Base-by-base conservation (phyloP, 2,329 filamentous ascomycete genomes). In the Diaporthe aspalathi region DNA sequence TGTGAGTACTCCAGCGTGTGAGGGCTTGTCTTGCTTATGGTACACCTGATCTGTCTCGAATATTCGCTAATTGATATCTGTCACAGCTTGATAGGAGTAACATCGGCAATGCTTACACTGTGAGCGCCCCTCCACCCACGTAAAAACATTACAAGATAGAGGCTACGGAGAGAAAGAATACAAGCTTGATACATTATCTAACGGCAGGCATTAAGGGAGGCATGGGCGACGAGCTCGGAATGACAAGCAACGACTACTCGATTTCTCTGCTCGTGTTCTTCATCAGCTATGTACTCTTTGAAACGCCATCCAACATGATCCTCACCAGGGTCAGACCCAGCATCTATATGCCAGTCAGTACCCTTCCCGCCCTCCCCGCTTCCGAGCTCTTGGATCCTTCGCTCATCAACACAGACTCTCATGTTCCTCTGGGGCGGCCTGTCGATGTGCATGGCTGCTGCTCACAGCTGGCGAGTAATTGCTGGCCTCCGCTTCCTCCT, bases 261-360 rank as follows among this genome's bases (percentile, higher is more conserved):
- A 76, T 83, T 67, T 80, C 80, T 6, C 79, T 84, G 3, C 81
- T 81, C 49, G 77, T 81, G 17, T 78, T 74, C 74, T 84, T 81
- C 73, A 75, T 85, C 52, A 80, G 82, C 0, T 85, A 85, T 74
- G 81, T 85, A 68, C 73, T 84, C 12, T 80, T 85, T 27, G 83
- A 85, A 75, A 76, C 84, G 2, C 83, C 84, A 3, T 83, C 82
- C 74, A 85, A 84, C 73, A 82, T 86, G 76, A 67, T 85, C 52
- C 80, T 87, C 72, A 82, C 80, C 47, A 80, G 81, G 68, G 70
- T 85, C 43, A 79, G 81, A 5, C 85, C 84, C 0, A 79, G 80
- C 12, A 60, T 80, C 38, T 82, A 78, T 76, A 75, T 85, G 24
- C 78, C 79, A 2, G 53, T 66, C 5, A 78, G 54, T 69, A 32